These are phyloP conservation scores for Penicillium taxi DNA, from an alignment of 495 filamentous ascomycete genomes.

Conservation along the genomic window DNA sequence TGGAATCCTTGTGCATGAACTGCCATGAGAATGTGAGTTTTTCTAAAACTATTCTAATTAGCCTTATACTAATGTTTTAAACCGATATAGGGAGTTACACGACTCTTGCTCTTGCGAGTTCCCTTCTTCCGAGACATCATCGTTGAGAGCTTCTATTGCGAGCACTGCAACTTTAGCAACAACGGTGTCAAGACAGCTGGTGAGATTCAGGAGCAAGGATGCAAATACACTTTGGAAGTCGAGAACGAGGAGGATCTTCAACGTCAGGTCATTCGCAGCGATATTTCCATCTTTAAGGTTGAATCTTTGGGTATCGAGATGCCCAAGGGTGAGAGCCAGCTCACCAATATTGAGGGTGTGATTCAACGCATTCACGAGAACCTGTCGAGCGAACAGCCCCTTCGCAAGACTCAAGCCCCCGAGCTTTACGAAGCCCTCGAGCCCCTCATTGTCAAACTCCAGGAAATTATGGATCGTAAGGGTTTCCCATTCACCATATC, in stretches of 20 bases:
- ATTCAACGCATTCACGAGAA: slow-evolving; percentile 67
- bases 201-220: slow-evolving; percentile 80
- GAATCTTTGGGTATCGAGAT: slow-evolving; percentile 87
- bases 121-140: slow-evolving; percentile 96
- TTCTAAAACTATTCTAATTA: slow-evolving; percentile 3
- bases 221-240: slow-evolving; percentile 67
- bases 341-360: slow-evolving; percentile 88
- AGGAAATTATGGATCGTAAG: slow-evolving; percentile 62
- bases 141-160: slow-evolving; percentile 91
- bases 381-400: slow-evolving; percentile 64
- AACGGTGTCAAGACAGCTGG: slow-evolving; percentile 84
- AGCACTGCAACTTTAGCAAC: slow-evolving; percentile 79
- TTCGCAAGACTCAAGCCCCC: slow-evolving; percentile 62
- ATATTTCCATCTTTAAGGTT: slow-evolving; percentile 71
- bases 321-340: slow-evolving; percentile 75
- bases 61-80: slow-evolving; percentile 8
- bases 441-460: slow-evolving; percentile 59
- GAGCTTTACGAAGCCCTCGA: slow-evolving; percentile 70
- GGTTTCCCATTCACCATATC: slow-evolving; percentile 81
- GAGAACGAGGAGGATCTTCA: slow-evolving; percentile 63
- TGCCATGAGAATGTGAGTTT: slow-evolving; percentile 72
- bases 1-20: slow-evolving; percentile 74
- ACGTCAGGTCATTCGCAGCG: slow-evolving; percentile 84
- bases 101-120: slow-evolving; percentile 79
- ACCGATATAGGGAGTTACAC: slow-evolving; percentile 63